Conservation (phyloP, 2,329 filamentous ascomycete genomes). For the Pyrenophora tritici-repentis region DNA sequence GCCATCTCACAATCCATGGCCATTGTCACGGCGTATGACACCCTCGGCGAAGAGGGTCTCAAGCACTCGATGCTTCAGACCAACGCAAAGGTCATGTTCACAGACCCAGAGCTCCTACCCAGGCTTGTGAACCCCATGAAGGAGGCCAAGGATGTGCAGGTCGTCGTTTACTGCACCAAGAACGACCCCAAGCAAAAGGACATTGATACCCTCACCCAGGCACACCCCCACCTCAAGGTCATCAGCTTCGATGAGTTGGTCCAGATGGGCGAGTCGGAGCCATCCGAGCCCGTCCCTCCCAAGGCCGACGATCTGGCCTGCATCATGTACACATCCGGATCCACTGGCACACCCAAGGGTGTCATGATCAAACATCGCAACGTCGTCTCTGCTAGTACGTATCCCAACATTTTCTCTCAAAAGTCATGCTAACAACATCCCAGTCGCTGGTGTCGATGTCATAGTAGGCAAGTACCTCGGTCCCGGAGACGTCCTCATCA, state of each 20-base stretch:
- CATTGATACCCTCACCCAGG: slow-evolving; percentile 59
- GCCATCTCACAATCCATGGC: slow-evolving; percentile 82
- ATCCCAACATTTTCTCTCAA: not conserved
- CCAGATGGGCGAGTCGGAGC: slow-evolving; percentile 66
- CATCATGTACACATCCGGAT: slow-evolving; percentile 82
- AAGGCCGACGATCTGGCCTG: slow-evolving; percentile 79
- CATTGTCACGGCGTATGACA: slow-evolving; percentile 95
- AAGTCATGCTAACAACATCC: slow-evolving; percentile 16
- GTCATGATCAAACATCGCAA: slow-evolving; percentile 80
- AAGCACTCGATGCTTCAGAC: slow-evolving; percentile 86
- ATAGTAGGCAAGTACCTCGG: slow-evolving; percentile 80
- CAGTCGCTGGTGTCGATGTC: slow-evolving; percentile 75
- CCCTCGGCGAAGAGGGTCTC: slow-evolving; percentile 81
- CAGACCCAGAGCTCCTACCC: slow-evolving; percentile 75
- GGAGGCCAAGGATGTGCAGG: slow-evolving; percentile 60
- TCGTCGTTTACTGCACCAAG: slow-evolving; percentile 64
- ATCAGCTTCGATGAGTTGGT: slow-evolving; percentile 61
- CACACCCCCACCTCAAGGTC: slow-evolving; percentile 59
- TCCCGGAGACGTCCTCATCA: slow-evolving; percentile 77
- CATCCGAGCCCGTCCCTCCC: slow-evolving; percentile 72
- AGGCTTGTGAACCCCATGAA: slow-evolving; percentile 60
- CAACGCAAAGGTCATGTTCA: slow-evolving; percentile 79
- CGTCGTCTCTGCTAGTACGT: slow-evolving; percentile 76
- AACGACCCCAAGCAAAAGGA: slow-evolving; percentile 58
- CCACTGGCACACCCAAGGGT: slow-evolving; percentile 87